phyloP scores from a whole-genome alignment of 176 grass and related monocot genomes.

The Carex cristatella region DNA sequence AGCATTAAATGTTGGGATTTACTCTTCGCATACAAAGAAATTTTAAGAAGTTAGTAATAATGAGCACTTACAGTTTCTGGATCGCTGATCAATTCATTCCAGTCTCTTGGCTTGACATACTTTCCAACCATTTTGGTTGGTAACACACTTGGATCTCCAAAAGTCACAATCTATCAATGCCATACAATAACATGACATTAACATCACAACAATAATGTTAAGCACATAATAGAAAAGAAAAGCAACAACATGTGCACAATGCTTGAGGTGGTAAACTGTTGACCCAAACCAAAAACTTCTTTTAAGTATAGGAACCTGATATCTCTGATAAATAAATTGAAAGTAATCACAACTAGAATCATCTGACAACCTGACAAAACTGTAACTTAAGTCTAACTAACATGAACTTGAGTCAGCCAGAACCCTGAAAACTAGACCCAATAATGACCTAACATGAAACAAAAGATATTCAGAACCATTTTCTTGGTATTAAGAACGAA shows the following conservation, averaged over 20 bases:
- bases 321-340: not conserved
- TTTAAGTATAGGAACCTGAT: not conserved
- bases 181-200: conserved; percentile 11
- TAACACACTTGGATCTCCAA: conserved; percentile 72
- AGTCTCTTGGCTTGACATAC: conserved; percentile 88
- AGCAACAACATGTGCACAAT: not conserved
- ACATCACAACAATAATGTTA: not conserved
- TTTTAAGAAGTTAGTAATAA: not conserved
- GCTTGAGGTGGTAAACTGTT: too few relatives aligned
- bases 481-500: not conserved
- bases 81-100: conserved; percentile 85
- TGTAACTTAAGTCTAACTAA: not conserved
- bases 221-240: not conserved
- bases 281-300: not conserved
- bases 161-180: conserved; percentile 69
- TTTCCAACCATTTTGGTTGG: conserved; percentile 86
- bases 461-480: not conserved
- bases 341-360: not conserved
- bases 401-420: not conserved
- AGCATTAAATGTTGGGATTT: not conserved
- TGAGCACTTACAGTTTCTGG: conserved; percentile 64
- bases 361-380: not conserved
- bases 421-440: not conserved
- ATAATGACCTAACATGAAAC: not conserved
- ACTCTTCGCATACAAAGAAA: not conserved